Conservation (phyloP, 2,329 filamentous ascomycete species). For the Orbilia ellipsospora region DNA sequence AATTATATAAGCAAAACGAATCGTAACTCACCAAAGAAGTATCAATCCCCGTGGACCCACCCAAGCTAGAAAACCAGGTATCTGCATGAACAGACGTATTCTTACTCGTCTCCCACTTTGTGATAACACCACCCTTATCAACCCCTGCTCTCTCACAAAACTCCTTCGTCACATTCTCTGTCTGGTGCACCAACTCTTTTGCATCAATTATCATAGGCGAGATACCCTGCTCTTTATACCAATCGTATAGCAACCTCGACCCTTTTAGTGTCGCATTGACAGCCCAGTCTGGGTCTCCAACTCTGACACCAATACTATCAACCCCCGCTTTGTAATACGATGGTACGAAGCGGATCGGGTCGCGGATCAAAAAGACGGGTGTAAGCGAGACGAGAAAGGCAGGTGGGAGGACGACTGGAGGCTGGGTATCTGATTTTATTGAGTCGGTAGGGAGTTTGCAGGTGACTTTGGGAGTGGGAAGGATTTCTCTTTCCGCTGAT, state of each 20-base stretch:
- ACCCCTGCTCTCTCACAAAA: background rate
- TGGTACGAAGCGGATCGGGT: constrained; percentile 3
- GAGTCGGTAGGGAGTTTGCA: background rate
- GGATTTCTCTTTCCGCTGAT: background rate
- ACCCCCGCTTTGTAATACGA: constrained; percentile 6
- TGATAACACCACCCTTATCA: background rate
- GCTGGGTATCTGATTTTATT: background rate
- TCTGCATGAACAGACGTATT: background rate
- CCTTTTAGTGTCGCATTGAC: background rate
- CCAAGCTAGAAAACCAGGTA: background rate
- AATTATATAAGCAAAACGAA: background rate
- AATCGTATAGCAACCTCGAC: background rate
- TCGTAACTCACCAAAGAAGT: background rate
- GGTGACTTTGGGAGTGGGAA: background rate
- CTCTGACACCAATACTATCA: background rate
- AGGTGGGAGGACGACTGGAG: background rate
- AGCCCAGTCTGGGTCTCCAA: constrained; percentile 3
- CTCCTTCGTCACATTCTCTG: background rate
- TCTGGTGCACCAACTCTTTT: background rate
- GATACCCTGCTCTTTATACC: constrained; percentile 1
- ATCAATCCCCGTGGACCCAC: background rate
- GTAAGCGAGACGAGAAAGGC: background rate
- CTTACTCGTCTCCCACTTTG: background rate
- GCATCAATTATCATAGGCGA: background rate
- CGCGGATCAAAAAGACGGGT: constrained; percentile 1